Evolutionary conservation across 441 rosid species (phyloP), one percentile per base, ranked within the genome.

Genomic region (Adansonia rubrostipa): DNA sequence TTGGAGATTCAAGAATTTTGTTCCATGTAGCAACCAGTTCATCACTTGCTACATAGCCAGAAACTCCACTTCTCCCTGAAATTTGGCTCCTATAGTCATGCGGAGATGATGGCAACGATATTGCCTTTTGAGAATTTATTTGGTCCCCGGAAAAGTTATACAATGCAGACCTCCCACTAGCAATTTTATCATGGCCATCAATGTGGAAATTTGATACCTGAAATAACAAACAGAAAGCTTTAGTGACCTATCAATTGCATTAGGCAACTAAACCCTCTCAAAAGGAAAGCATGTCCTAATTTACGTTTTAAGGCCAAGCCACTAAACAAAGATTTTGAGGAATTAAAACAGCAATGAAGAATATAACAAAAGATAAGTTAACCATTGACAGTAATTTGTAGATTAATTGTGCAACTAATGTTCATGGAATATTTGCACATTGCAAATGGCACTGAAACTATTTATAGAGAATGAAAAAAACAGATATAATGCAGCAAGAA

Each of bases 91-190:
- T 85, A 80, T 92, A 92, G 80, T 88, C 88, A 72, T 93, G 97
- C 17, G 99, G 99, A 74, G 99, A 95, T 20, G 99, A 92, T 5
- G 99, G 99, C 69, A 97, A 81, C 42, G 99, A 97, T 19, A 93
- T 90, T 81, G 99, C 97, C 83, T 92, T 97, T 79, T 91, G 98
- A 71, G 99, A 89, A 88, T 88, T 89, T 68, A 88, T 63, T 73
- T 84, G 89, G 76, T 86, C 91, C 82, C 87, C 80, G 61, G 89
- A 85, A 80, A 85, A 87, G 75, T 82, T 75, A 77, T 81, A 88
- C 68, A 87, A 73, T 28, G 86, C 86, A 64, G 99, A 88, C 80
- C 90, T 91, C 83, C 88, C 89, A 75, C 90, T 91, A 75, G 97
- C 86, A 77, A 92, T 82, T 72, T 87, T 91, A 82, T 87, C 88